Conservation (phyloP, 1,139 yeast species). For the Pneumocystis murina region DNA sequence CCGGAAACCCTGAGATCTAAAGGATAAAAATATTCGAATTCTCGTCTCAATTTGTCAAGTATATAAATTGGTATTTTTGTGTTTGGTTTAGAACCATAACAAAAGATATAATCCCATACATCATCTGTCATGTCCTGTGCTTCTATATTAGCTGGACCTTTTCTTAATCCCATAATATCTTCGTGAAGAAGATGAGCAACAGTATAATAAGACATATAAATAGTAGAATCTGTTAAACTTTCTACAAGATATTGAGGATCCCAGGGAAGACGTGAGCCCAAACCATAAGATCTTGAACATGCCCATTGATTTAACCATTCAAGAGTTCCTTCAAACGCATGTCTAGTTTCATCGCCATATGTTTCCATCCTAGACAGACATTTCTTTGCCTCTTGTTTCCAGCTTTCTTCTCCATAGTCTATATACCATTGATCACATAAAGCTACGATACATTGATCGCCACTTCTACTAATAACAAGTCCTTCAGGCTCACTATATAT, state of each 20-base stretch:
- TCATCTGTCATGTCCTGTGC: constrained; percentile 86
- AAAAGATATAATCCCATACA: constrained; percentile 82
- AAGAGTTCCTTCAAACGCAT: constrained; percentile 86
- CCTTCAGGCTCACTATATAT: constrained; percentile 91
- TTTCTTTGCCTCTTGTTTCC: constrained; percentile 79
- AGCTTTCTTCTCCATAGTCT: constrained; percentile 88
- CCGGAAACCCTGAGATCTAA: constrained; percentile 84
- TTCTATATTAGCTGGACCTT: constrained; percentile 57
- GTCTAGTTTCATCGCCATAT: constrained; percentile 68
- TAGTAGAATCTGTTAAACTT: constrained; percentile 88
- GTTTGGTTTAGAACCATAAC: constrained; percentile 46
- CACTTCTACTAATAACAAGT: constrained; percentile 79
- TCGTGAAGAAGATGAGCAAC: constrained; percentile 72
- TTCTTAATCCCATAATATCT: constrained; percentile 67
- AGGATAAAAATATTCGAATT: constrained; percentile 91
- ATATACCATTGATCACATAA: constrained; percentile 98
- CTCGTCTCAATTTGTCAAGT: constrained; percentile 67
- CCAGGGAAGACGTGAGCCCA: constrained; percentile 96
- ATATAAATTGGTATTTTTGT: constrained; percentile 44
- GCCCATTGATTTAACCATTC: constrained; percentile 99
- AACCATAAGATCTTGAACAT: constrained; percentile 87
- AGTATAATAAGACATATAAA: constrained; percentile 93
- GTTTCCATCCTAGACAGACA: constrained; percentile 67
- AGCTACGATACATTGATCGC: constrained; percentile 92
- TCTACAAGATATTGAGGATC: constrained; percentile 87